Percentiles rank a stretch among this genome's conserved stretches.
These are phyloP conservation scores for Glaciozyma antarctica DNA, from an alignment of 768 basidiomycete genomes.

Conservation along the genomic window DNA sequence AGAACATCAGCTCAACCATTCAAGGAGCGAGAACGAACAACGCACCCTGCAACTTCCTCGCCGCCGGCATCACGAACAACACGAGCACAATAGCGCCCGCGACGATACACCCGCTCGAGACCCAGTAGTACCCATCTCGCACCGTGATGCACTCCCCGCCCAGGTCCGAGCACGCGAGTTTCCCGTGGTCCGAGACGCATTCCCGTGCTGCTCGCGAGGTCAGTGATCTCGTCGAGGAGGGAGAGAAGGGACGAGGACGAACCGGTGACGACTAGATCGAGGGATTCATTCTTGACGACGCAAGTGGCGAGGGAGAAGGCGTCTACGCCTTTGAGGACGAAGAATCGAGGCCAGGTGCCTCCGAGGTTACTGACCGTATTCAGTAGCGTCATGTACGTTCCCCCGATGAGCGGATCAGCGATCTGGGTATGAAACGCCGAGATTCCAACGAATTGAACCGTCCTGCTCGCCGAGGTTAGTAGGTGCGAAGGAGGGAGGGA, in stretches of 20 bases:
- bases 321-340: constrained; percentile 93
- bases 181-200: constrained; percentile 88
- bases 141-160: constrained; percentile 73
- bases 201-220: constrained; percentile 52
- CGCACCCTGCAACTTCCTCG: constrained; percentile 57
- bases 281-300: constrained; percentile 48
- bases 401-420: constrained; percentile 91
- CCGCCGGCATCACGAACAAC: constrained; percentile 71
- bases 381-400: constrained; percentile 98
- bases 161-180: constrained; percentile 60
- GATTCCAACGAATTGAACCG: constrained; percentile 76
- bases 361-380: constrained; percentile 96
- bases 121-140: constrained; percentile 83
- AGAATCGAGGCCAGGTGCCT: constrained; percentile 95
- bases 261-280: constrained; percentile 39
- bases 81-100: constrained; percentile 67
- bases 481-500: background rate
- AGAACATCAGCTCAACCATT: background rate
- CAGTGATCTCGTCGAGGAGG: constrained; percentile 41
- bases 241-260: constrained; percentile 32
- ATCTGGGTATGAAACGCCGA: constrained; percentile 97
- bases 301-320: constrained; percentile 77
- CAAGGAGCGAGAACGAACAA: background rate
- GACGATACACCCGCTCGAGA: constrained; percentile 65
- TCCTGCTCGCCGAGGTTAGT: background rate